phyloP scores from a whole-genome alignment of 140 eudicot genomes.

The Cichorium intybus region DNA sequence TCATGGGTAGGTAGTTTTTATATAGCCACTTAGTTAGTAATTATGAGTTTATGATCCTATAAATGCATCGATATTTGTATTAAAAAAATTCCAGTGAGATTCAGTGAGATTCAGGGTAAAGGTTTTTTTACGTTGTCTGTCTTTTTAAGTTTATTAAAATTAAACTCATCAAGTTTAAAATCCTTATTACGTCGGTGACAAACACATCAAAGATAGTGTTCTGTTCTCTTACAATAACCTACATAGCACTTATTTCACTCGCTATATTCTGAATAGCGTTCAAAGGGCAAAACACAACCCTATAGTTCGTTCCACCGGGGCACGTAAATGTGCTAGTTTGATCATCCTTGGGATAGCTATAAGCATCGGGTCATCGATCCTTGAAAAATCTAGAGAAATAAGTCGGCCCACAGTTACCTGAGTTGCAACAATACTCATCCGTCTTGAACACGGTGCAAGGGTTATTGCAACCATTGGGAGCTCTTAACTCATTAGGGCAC shows the following conservation, averaged over 20 bases:
- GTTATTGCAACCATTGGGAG: conserved; percentile 47
- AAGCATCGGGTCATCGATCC: conserved; percentile 33
- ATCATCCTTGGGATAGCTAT: conserved; percentile 49
- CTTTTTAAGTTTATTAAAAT: too few relatives aligned
- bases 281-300: not conserved
- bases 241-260: not conserved
- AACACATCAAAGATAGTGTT: too few relatives aligned
- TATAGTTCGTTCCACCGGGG: conserved; percentile 22
- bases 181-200: too few relatives aligned
- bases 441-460: conserved; percentile 43
- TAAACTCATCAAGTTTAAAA: too few relatives aligned
- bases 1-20: too few relatives aligned
- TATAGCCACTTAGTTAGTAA: too few relatives aligned
- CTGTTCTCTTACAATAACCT: too few relatives aligned
- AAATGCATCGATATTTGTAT: too few relatives aligned
- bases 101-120: too few relatives aligned
- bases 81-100: too few relatives aligned
- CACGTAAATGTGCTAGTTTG: conserved; percentile 35
- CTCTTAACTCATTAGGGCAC: conserved; percentile 30
- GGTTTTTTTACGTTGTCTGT: too few relatives aligned
- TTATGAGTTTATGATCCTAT: too few relatives aligned
- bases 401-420: conserved; percentile 31
- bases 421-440: conserved; percentile 38
- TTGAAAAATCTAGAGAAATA: conserved; percentile 40
- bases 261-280: not conserved